A percentile compares a stretch with the other conserved stretches of the same genome.
Evolutionary conservation across 2,329 filamentous ascomycete species (phyloP).

Genomic region (Pseudonectria buxi): DNA sequence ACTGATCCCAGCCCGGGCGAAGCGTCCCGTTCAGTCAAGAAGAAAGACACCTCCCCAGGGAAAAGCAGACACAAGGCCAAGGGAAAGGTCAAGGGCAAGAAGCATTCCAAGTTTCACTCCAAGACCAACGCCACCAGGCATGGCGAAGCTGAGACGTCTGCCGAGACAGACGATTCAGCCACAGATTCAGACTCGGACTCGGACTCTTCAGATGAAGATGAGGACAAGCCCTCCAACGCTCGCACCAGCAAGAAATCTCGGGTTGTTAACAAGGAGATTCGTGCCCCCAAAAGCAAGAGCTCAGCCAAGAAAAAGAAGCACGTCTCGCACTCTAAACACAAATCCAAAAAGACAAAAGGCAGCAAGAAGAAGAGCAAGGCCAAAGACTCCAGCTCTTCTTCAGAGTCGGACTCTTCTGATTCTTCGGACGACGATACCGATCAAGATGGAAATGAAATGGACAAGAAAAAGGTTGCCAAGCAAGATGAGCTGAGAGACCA

Average conservation of each 20-base stretch:
- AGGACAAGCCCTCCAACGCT: neutral
- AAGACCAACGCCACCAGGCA: conserved; percentile 2
- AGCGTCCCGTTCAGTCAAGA: conserved; percentile 1
- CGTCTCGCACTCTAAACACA: conserved; percentile 5
- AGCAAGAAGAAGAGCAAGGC: conserved; percentile 6
- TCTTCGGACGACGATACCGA: conserved; percentile 14
- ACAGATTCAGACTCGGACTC: conserved; percentile 10
- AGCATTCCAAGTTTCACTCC: neutral
- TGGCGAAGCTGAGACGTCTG: conserved; percentile 7
- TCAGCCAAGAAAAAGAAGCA: neutral
- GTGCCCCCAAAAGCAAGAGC: too few relatives aligned
- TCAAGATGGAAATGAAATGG: conserved; percentile 10
- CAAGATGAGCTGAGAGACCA: conserved; percentile 21
- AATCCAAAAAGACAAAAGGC: too few relatives aligned
- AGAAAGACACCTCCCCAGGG: conserved; percentile 11
- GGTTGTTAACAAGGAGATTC: conserved; percentile 9
- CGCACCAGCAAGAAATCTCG: conserved; percentile 1
- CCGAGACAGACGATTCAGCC: conserved; percentile 5
- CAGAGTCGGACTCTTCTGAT: conserved; percentile 13
- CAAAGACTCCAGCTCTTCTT: conserved; percentile 2
- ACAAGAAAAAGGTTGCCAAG: neutral
- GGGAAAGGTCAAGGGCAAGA: conserved; percentile 5
- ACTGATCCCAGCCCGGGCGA: conserved; percentile 7
- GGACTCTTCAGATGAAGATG: conserved; percentile 2
- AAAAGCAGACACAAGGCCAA: conserved; percentile 9